Conservation (phyloP, 1,284 basidiomycete genomes). For the Moniliophthora roreri region DNA sequence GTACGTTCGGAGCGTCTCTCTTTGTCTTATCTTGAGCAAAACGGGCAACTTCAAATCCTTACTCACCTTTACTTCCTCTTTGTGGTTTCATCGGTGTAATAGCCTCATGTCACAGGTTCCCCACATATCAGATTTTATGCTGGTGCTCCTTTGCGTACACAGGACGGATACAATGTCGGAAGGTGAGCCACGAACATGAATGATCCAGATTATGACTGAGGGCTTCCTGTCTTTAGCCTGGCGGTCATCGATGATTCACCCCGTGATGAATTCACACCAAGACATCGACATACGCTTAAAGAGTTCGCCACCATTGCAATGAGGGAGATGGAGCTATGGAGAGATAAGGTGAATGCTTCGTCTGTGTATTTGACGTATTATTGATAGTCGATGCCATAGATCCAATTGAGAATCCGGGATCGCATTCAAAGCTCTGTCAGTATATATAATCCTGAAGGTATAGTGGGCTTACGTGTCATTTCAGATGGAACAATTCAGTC, state of each 20-base stretch:
- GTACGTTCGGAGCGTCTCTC: conserved; percentile 38
- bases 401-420: conserved; percentile 88
- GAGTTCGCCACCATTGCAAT: conserved; percentile 95
- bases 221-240: conserved; percentile 43
- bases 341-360: conserved; percentile 69
- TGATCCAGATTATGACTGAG: conserved; percentile 3
- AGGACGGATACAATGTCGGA: conserved; percentile 90
- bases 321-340: conserved; percentile 94
- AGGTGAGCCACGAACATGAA: conserved; percentile 42
- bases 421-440: conserved; percentile 85
- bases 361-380: neutral
- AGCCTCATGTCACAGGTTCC: conserved; percentile 74
- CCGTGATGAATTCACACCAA: conserved; percentile 81
- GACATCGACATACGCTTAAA: conserved; percentile 89
- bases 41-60: neutral
- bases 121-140: conserved; percentile 89
- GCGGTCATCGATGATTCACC: conserved; percentile 87
- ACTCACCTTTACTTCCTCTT: neutral
- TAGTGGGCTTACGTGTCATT: conserved; percentile 8
- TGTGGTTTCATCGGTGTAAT: conserved; percentile 11
- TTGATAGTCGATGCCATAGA: conserved; percentile 40
- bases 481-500: conserved; percentile 92
- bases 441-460: conserved; percentile 8
- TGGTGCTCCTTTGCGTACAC: conserved; percentile 85
- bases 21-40: conserved; percentile 2